These are phyloP conservation scores for Piper betle DNA, from an alignment of 164 flowering plant genomes.

Conservation along the genomic window DNA sequence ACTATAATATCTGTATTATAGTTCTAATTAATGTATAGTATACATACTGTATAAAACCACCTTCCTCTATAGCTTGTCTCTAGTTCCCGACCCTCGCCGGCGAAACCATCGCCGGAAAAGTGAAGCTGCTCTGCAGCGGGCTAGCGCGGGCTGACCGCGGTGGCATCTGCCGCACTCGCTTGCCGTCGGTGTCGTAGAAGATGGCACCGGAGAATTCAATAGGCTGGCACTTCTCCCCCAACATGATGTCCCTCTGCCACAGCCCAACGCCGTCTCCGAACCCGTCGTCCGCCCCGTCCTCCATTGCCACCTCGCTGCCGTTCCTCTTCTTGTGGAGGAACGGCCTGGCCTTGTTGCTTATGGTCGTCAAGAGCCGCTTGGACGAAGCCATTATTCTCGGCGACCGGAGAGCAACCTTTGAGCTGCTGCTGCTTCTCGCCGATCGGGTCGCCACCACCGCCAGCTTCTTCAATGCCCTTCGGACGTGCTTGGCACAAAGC, in stretches of 20 bases:
- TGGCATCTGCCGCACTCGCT: slow-evolving; percentile 32
- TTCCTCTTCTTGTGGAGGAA: slow-evolving; percentile 12
- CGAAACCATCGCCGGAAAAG: slow-evolving; percentile 3
- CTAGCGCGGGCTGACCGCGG: slow-evolving; percentile 28
- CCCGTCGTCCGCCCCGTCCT: slow-evolving; percentile 5
- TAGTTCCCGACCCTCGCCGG: slow-evolving; percentile 1
- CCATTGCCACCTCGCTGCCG: neutral
- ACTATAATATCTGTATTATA: too few species aligned
- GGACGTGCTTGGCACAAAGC: slow-evolving; percentile 29
- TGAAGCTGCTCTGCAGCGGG: slow-evolving; percentile 4
- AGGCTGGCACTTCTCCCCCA: slow-evolving; percentile 74
- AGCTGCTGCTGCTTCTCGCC: neutral
- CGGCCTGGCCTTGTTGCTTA: slow-evolving; percentile 37
- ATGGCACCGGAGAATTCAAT: slow-evolving; percentile 67
- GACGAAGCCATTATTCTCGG: slow-evolving; percentile 14
- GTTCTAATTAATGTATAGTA: too few species aligned
- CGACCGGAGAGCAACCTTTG: slow-evolving; percentile 8
- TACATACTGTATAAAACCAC: too few species aligned
- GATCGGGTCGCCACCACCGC: neutral
- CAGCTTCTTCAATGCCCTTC: slow-evolving; percentile 11
- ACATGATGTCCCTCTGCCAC: slow-evolving; percentile 54
- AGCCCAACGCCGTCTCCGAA: slow-evolving; percentile 32
- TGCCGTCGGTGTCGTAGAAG: slow-evolving; percentile 45
- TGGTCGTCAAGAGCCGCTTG: slow-evolving; percentile 26
- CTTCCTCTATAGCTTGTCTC: neutral